Base-by-base conservation (phyloP, 2,329 filamentous ascomycete species). In the Cercospora janseana region DNA sequence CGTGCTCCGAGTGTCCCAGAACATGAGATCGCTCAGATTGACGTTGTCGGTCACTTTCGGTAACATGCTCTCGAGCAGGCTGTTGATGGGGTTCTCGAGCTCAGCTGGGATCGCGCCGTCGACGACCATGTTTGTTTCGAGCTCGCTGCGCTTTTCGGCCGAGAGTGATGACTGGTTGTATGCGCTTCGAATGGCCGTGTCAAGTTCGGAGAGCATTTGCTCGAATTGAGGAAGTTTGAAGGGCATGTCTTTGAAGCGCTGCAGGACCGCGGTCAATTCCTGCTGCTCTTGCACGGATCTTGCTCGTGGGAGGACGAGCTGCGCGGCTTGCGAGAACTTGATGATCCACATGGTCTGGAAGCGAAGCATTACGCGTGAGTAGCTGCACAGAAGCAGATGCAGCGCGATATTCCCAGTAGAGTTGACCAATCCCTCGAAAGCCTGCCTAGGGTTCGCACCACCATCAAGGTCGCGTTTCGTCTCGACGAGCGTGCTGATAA, bases 331-430 rank as follows among this genome's bases (percentile, higher is more conserved):
- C 21, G 65, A 49, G 21, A 60, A 60, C n/a, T 62, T 57, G 6
- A 34, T 42, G 51, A 90, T 74, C 23, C 83, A 80, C 31, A 82
- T 82, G 66, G 82, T 87, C 40, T 83, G 75, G 23, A 86, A 82
- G 20, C 81, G 81, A 16, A 94, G 74, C 56, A 92, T 85, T 15
- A 82, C 81, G 9, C 89, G 81, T 8, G 85, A 85, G 45, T 86
- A 82, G 23, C 86, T 90, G 61, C 83, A 86, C 23, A 94, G 78
- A 15, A 93, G 66, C 10, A 94, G 74, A 53, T 68, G 62, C 20
- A 72, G 42, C 3, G 59, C 60, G 12, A 64, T 62, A 28, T 57
- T 63, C 32, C 58, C 50, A 3, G 47, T 57, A 7, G 56, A 48
- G 10, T 51, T 35, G 12, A 55, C 45, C 32, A 56, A 58, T 6